phyloP scores from a whole-genome alignment of 768 basidiomycete species.

The Russula vinacea region DNA sequence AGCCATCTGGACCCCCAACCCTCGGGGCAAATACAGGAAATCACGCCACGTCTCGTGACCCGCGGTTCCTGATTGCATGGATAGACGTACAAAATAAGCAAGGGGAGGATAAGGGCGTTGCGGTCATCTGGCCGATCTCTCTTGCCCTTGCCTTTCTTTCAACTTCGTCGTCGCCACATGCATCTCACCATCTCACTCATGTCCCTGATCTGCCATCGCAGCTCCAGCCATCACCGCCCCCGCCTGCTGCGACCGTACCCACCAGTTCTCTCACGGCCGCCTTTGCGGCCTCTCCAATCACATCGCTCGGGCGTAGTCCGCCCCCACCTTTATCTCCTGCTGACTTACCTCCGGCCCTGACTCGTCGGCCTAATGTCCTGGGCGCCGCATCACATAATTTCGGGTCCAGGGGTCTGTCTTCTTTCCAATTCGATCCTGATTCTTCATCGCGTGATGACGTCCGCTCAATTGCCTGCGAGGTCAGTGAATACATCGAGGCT shows the following conservation, averaged over 20 bases:
- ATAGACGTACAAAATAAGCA: conserved; percentile 72
- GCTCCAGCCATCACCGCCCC: conserved; percentile 53
- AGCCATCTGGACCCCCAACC: conserved; percentile 10
- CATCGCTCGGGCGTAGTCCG: conserved; percentile 16
- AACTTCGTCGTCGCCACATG: conserved; percentile 38
- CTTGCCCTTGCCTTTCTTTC: conserved; percentile 52
- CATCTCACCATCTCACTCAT: conserved; percentile 46
- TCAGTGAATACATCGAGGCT: conserved; percentile 69
- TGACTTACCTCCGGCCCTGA: conserved; percentile 25
- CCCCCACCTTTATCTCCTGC: conserved; percentile 12
- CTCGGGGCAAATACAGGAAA: conserved; percentile 3
- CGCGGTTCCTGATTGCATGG: conserved; percentile 64
- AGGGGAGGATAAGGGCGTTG: conserved; percentile 75
- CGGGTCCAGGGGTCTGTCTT: conserved; percentile 44
- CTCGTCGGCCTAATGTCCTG: conserved; percentile 16
- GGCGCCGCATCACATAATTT: conserved; percentile 17
- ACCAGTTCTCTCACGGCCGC: conserved; percentile 6
- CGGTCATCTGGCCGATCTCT: conserved; percentile 66
- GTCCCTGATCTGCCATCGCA: conserved; percentile 65
- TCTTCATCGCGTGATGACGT: conserved; percentile 40
- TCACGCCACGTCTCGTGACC: conserved; percentile 23
- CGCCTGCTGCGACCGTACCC: conserved; percentile 36
- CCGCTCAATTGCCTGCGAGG: conserved; percentile 53
- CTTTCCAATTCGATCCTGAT: conserved; percentile 45
- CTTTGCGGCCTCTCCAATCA: conserved; percentile 19